Percentiles rank a stretch among this genome's conserved stretches.
Evolutionary conservation across 169 alveolate species (phyloP).

Genomic region (Toxoplasma gondii): DNA sequence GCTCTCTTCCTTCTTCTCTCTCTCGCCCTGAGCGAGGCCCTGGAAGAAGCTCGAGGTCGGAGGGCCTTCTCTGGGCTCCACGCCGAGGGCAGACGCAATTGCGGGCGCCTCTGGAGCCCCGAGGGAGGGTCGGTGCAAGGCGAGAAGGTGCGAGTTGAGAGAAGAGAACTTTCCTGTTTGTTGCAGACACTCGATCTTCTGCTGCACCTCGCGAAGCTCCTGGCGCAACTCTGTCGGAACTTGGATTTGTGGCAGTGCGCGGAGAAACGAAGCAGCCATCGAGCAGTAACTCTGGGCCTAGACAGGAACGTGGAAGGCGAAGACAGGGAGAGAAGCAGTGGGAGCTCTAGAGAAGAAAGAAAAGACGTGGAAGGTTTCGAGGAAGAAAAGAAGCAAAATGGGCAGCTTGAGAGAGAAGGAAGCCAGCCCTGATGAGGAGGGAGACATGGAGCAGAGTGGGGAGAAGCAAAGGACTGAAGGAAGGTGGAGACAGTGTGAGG

Average conservation of each 20-base stretch:
- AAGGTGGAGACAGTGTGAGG: background rate
- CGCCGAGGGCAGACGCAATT: background rate
- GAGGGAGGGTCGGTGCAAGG: background rate
- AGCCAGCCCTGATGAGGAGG: background rate
- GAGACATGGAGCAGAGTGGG: background rate
- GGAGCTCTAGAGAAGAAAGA: background rate
- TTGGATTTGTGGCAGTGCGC: background rate
- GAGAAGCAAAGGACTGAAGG: background rate
- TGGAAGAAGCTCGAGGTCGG: background rate
- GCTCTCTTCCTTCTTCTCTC: constrained; percentile 9
- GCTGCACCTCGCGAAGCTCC: background rate
- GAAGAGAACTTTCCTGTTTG: background rate
- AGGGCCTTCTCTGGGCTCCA: background rate
- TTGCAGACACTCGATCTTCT: background rate
- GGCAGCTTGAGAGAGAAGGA: background rate
- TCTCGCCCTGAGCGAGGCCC: background rate
- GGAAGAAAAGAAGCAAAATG: background rate
- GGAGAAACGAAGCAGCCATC: background rate
- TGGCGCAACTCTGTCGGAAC: background rate
- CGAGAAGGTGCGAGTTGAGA: background rate
- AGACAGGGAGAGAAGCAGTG: background rate
- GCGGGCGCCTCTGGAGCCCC: background rate
- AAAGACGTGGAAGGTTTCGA: background rate
- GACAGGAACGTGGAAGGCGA: background rate
- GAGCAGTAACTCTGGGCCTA: constrained; percentile 15